These are phyloP conservation scores for Ceratocystis destructans DNA, from an alignment of 2,329 filamentous ascomycete genomes.

Conservation along the genomic window DNA sequence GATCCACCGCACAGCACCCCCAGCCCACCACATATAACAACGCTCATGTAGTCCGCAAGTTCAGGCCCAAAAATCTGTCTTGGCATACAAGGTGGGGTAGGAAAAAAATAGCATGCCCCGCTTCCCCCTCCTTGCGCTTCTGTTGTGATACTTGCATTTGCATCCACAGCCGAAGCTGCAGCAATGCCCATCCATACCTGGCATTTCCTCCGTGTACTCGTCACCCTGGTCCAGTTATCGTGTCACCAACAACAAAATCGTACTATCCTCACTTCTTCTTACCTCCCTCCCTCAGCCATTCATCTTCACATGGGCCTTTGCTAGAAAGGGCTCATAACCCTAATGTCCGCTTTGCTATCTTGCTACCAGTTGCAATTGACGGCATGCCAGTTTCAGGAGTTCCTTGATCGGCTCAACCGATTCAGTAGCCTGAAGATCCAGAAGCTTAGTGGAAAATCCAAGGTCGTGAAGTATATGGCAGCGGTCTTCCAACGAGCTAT, in stretches of 20 bases:
- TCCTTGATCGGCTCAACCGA: slow-evolving; percentile 70
- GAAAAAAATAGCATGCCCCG: neutral
- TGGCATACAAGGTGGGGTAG: slow-evolving; percentile 2
- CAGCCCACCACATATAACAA: too few species aligned
- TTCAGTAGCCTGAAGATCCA: slow-evolving; percentile 50
- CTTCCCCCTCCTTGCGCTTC: neutral
- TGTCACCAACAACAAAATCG: neutral
- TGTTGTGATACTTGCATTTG: slow-evolving; percentile 4
- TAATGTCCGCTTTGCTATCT: neutral
- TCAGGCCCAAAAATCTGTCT: neutral
- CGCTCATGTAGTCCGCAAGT: too few species aligned
- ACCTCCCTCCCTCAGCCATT: neutral
- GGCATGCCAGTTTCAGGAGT: slow-evolving; percentile 57
- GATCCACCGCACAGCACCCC: too few species aligned
- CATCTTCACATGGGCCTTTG: too few species aligned
- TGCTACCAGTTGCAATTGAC: neutral
- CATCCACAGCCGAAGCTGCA: neutral
- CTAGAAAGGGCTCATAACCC: neutral
- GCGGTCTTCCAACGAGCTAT: slow-evolving; percentile 49
- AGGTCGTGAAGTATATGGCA: slow-evolving; percentile 55
- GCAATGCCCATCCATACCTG: neutral
- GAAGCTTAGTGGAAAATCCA: slow-evolving; percentile 55
- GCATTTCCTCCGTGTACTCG: neutral
- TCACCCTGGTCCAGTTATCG: neutral
- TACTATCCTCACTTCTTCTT: neutral